Percentiles rank a stretch among this genome's conserved stretches.
Conservation (phyloP, 345 rosid genomes). For the Lepidium didymum region DNA sequence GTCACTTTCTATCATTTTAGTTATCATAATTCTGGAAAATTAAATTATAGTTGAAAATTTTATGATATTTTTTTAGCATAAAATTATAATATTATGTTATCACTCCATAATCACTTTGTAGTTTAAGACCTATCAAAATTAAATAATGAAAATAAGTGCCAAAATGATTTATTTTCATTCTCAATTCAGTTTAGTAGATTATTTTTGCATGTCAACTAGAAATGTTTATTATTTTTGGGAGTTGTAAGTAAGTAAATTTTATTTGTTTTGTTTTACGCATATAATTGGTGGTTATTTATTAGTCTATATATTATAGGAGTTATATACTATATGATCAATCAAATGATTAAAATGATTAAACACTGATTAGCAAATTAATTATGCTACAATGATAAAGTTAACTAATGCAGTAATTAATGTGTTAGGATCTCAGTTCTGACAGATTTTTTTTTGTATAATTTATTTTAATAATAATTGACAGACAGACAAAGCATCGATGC, state of each 20-base stretch:
- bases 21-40: too few species aligned
- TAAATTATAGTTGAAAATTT: too few species aligned
- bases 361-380: slow-evolving; percentile 15
- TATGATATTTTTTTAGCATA: too few species aligned
- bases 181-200: neutral
- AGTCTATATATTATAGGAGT: neutral
- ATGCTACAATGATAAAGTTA: slow-evolving; percentile 5
- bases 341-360: slow-evolving; percentile 28
- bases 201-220: neutral
- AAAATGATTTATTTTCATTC: too few species aligned
- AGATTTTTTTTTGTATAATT: neutral
- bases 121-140: neutral
- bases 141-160: neutral
- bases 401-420: slow-evolving; percentile 11
- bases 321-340: neutral
- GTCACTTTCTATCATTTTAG: neutral
- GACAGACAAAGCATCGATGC: slow-evolving; percentile 99
- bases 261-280: neutral
- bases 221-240: neutral
- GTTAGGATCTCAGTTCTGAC: slow-evolving; percentile 25
- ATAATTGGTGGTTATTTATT: slow-evolving; percentile 13
- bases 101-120: neutral
- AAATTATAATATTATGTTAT: too few species aligned
- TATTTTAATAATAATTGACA: slow-evolving; percentile 40
- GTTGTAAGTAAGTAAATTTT: neutral